Base-by-base conservation (phyloP, 2,329 filamentous ascomycete species). In the Dothideomycetes sp. region DNA sequence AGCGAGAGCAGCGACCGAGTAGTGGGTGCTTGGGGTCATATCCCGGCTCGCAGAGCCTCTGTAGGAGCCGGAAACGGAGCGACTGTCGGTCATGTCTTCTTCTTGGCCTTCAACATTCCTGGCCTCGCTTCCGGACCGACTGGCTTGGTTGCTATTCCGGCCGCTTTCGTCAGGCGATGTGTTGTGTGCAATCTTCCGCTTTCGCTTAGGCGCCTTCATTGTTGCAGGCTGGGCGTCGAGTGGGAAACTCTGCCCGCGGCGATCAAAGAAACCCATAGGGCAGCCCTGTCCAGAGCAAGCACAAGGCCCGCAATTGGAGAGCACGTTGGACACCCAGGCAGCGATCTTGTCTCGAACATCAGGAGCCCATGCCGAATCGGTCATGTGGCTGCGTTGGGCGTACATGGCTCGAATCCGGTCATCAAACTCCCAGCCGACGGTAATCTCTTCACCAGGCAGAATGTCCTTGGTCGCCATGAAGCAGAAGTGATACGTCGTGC, bases 401-500 rank as follows among this genome's bases (percentile, higher is more conserved):
- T 37, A 41, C 34, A 41, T 43, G 18, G 36, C 45, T 19, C 40
- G 38, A 18, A 47, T 45, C 1, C 38, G 42, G 17, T 47, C 39
- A 18, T 44, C 39, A 11, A 44, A 40, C 34, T 47, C 38, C 70
- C 70, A 73, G 66, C 74, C 48, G 72, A 73, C 48, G 60, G 75
- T 62, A 71, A 89, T 54, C 77, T 84, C 84, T 69, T 85, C 38
- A 65, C 74, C 50, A 70, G 73, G 18, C 69, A 84, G 52, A 74
- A 96, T 87, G 29, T 80, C 72, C 38, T 82, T 75, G 50, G 84
- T 84, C 51, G 86, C 87, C 43, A 94, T 77, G 47, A 95, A 80
- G 75, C 89, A 95, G 59, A 96, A 94, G 55, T 91, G 85, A 54
- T 89, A 94, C 48, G 89, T 81, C 1, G 78, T 79, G 3, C 74